Evolutionary conservation across 805 yeast genomes (phyloP), one percentile per base, ranked within the genome.

Genomic region (Candida dajiaensis): DNA sequence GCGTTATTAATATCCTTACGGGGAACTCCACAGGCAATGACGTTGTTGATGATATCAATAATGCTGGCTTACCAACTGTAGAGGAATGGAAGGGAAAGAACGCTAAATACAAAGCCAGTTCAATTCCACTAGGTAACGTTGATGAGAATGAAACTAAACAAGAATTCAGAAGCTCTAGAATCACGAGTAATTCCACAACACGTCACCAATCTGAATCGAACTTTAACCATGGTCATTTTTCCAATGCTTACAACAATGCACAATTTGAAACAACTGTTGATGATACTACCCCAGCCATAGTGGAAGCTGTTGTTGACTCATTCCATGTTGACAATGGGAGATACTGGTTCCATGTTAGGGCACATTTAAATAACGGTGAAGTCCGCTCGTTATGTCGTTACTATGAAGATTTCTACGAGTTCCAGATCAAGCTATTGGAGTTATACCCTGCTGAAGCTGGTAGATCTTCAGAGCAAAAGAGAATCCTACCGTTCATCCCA

Each of bases 381-480:
- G 63, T 67, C 19, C 74, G 97, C 48, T 78, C 80, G 49, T 70
- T 94, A 52, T 89, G 94, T 65, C 76, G 99, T 49, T 90, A 77
- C 67, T 94, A 94, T 67, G 97, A 92, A 64, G 99, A 94, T 68
- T 94, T 94, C 62, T 94, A 90, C 65, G 96, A 94, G 63, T 78
- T 90, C 62, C 99, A 94, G 63, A 89, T 89, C 44, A 79, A 76
- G 51, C 70, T 94, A 43, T 71, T 92, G 43, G 94, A 85, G 57
- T 73, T 81, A 23, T 94, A 86, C 72, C 97, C 97, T 8, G 80
- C 76, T 50, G 99, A 92, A 65, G 96, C 97, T 9, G 97, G 97
- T 13, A 81, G 88, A 54, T 68, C 61, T 41, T 82, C 81, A 38
- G 85, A 85, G 65, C 73, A 80, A 23, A 79, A 81, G 44, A 79